Evolutionary conservation across 805 yeast genomes (phyloP).

Genomic region (Isabelozyma gotoi): DNA sequence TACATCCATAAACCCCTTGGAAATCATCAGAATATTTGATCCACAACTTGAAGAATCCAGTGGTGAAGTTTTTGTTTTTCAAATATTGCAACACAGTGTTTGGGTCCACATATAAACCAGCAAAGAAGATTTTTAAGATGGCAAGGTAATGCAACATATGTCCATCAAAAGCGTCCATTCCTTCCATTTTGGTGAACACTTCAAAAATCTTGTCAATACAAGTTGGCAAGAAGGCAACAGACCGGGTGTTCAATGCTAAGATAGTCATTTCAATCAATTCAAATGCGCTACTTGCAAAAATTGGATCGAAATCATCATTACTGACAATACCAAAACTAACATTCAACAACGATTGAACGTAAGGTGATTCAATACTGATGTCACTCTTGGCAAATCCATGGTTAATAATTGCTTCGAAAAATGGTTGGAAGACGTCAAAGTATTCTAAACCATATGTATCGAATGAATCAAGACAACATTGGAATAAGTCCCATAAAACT

Average conservation of each 20-base stretch:
- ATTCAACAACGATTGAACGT: slow-evolving; percentile 36
- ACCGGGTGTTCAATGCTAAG: slow-evolving; percentile 28
- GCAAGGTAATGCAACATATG: slow-evolving; percentile 43
- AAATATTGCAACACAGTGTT: slow-evolving; percentile 33
- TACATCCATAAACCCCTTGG: slow-evolving; percentile 56
- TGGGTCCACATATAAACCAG: slow-evolving; percentile 40
- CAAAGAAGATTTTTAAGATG: slow-evolving; percentile 43
- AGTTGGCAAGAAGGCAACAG: slow-evolving; percentile 29
- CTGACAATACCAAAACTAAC: slow-evolving; percentile 36
- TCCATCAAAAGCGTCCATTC: slow-evolving; percentile 42
- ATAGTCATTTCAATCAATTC: slow-evolving; percentile 37
- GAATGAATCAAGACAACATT: slow-evolving; percentile 50
- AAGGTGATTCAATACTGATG: slow-evolving; percentile 35
- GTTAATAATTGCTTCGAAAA: slow-evolving; percentile 53
- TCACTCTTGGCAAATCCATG: slow-evolving; percentile 45
- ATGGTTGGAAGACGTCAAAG: slow-evolving; percentile 55
- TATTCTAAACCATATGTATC: slow-evolving; percentile 61
- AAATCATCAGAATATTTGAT: slow-evolving; percentile 45
- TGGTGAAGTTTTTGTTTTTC: slow-evolving; percentile 35
- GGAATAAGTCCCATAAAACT: slow-evolving; percentile 51
- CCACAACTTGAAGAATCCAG: slow-evolving; percentile 47
- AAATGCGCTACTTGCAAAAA: slow-evolving; percentile 39
- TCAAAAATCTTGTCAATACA: slow-evolving; percentile 37
- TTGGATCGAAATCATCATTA: slow-evolving; percentile 35
- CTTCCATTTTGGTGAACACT: slow-evolving; percentile 33